These are phyloP conservation scores for Fragaria ananassa DNA, from an alignment of 306 rosid genomes.

Conservation along the genomic window DNA sequence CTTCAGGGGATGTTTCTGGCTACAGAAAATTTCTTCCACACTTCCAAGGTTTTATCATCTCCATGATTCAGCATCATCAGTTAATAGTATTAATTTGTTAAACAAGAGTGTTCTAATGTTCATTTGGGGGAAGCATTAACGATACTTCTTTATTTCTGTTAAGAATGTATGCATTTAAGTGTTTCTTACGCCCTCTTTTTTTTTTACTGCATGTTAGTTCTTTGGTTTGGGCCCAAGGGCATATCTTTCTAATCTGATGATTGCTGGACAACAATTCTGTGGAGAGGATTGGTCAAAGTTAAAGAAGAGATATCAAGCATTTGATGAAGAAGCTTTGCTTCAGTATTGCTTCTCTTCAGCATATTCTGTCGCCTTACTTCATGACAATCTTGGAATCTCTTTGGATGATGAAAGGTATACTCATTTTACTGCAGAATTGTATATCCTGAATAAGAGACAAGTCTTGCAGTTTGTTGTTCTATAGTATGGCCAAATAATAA, in stretches of 20 bases:
- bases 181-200: conserved; percentile 10
- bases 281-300: conserved; percentile 76
- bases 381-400: conserved; percentile 84
- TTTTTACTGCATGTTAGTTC: conserved; percentile 46
- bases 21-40: conserved; percentile 92
- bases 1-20: conserved; percentile 90
- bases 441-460: background rate
- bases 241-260: conserved; percentile 68
- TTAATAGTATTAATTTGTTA: conserved; percentile 21
- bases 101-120: conserved; percentile 6
- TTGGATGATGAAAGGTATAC: conserved; percentile 80
- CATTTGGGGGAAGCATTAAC: conserved; percentile 8
- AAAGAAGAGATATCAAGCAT: conserved; percentile 45
- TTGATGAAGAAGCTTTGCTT: conserved; percentile 67
- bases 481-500: background rate
- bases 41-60: conserved; percentile 65
- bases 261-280: conserved; percentile 82
- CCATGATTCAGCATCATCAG: conserved; percentile 7
- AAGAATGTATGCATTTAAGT: background rate
- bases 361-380: conserved; percentile 86
- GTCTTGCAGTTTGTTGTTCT: background rate
- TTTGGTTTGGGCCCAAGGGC: conserved; percentile 63
- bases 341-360: conserved; percentile 96
- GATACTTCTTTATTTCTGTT: conserved; percentile 6
- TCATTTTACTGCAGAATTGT: conserved; percentile 7